Percentiles rank a stretch among this genome's conserved stretches.
Evolutionary conservation across 1,284 basidiomycete genomes (phyloP).

Genomic region (Irpex lacteus): DNA sequence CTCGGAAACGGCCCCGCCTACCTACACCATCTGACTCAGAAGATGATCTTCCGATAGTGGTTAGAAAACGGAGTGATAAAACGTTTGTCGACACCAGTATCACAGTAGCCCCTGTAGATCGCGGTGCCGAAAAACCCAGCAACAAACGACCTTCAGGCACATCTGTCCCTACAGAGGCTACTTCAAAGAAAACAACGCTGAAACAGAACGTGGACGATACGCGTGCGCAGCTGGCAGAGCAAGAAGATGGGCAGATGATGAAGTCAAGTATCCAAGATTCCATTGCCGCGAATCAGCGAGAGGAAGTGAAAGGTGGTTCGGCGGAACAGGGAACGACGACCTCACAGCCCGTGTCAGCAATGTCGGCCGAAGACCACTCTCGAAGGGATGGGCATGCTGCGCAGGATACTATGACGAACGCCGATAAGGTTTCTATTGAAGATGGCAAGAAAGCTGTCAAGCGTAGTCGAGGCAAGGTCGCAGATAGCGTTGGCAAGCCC

Average conservation of each 20-base stretch:
- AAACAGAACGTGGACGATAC: background rate
- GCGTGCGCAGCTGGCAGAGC: background rate
- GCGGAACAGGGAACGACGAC: background rate
- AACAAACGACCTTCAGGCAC: background rate
- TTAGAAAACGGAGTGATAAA: background rate
- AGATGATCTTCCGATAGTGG: conserved; percentile 11
- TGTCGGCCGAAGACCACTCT: background rate
- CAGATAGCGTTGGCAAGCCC: background rate
- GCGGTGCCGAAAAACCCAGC: background rate
- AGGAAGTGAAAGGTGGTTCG: background rate
- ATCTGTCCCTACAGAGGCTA: background rate
- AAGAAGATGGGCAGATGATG: background rate
- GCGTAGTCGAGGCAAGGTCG: background rate
- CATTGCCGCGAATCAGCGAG: background rate
- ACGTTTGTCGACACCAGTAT: background rate
- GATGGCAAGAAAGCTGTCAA: background rate
- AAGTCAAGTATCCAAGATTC: background rate
- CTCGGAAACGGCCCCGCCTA: conserved; percentile 8
- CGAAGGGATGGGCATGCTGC: background rate
- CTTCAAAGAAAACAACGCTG: background rate
- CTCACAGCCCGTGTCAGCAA: background rate
- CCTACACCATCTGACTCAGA: conserved; percentile 12
- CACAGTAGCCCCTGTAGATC: background rate
- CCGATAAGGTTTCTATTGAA: background rate
- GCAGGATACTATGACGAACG: background rate